Conservation (phyloP, 768 basidiomycete species). For the Wakefieldia striispora region DNA sequence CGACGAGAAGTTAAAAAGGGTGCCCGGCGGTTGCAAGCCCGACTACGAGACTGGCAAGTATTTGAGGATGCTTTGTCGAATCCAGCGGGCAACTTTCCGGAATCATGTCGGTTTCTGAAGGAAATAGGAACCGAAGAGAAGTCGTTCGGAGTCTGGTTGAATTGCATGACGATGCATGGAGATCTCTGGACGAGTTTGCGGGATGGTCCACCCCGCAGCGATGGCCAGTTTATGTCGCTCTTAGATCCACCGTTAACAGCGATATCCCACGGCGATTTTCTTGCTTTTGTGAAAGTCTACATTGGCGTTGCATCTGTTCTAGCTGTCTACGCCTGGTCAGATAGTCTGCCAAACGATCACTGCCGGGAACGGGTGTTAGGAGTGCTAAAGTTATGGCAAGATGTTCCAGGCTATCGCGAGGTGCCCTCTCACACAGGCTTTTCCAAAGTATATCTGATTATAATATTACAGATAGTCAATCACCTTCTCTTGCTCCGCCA, state of each 20-base stretch:
- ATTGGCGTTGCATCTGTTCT: conserved; percentile 67
- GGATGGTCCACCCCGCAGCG: conserved; percentile 13
- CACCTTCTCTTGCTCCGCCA: conserved; percentile 71
- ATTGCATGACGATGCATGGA: conserved; percentile 60
- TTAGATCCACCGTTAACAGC: conserved; percentile 30
- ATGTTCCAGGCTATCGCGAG: conserved; percentile 68
- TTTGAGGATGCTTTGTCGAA: conserved; percentile 64
- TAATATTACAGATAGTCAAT: conserved; percentile 59
- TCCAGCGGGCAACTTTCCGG: conserved; percentile 47
- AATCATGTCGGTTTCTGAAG: conserved; percentile 50
- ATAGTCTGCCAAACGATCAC: conserved; percentile 63
- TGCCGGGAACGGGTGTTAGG: conserved; percentile 65
- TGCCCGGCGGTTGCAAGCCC: conserved; percentile 44
- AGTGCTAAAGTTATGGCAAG: conserved; percentile 43
- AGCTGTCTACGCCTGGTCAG: conserved; percentile 77
- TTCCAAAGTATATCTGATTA: conserved; percentile 5
- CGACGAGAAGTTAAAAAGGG: conserved; percentile 43
- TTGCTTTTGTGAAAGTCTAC: conserved; percentile 62
- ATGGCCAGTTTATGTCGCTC: conserved; percentile 38
- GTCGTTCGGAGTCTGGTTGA: conserved; percentile 71
- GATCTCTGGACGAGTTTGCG: conserved; percentile 41
- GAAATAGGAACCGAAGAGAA: conserved; percentile 65
- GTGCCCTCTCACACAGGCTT: conserved; percentile 37
- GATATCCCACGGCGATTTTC: conserved; percentile 54
- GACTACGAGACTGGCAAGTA: conserved; percentile 56